Base-by-base conservation (phyloP, 768 basidiomycete species). In the Termitomyces sp. region DNA sequence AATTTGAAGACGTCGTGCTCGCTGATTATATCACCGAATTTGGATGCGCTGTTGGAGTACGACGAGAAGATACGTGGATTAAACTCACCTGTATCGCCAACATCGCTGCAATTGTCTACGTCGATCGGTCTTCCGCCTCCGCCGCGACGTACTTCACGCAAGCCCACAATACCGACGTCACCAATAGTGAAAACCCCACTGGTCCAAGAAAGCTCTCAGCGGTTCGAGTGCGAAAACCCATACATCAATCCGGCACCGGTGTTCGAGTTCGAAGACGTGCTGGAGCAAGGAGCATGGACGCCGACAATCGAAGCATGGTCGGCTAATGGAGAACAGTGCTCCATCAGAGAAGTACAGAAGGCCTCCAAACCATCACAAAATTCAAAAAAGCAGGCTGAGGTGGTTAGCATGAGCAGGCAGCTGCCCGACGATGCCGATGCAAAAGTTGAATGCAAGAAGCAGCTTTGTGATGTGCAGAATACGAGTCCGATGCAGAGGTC, bases 31-130 rank as follows among this genome's bases (percentile, higher is more conserved):
- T 85, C 82, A 2, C 79, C 84, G 0, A 77, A 86, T 62, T 77
- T 85, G 47, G 80, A 85, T 59, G 84, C 83, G 26, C 63, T 86
- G 8, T 72, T 86, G 53, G 78, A 83, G 64, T 79, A 84, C 59
- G 84, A 84, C 51, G 80, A 83, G 52, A 75, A 73, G 52, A 70
- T 70, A n/a, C 76, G 80, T 54, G 65, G 65, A 42, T 42, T 42
- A 18, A 42, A 42, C n/a, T 42, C 40, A 40, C 46, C 54, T 24
- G n/a, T 53, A 50, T 49, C 42, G 45, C 36, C 54, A 16, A 53
- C 47, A 38, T 47, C 62, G 26, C 53, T 56, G 36, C 51, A 55
- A 6, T 13, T 33, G 55, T 48, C 58, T 9, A 35, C 57, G 8
- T 55, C 64, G 30, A 56, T 80, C 78, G 57, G 79, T 80, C 64